These are phyloP conservation scores for Forsythia suspensa DNA, from an alignment of 257 asterid genomes.

Conservation along the genomic window DNA sequence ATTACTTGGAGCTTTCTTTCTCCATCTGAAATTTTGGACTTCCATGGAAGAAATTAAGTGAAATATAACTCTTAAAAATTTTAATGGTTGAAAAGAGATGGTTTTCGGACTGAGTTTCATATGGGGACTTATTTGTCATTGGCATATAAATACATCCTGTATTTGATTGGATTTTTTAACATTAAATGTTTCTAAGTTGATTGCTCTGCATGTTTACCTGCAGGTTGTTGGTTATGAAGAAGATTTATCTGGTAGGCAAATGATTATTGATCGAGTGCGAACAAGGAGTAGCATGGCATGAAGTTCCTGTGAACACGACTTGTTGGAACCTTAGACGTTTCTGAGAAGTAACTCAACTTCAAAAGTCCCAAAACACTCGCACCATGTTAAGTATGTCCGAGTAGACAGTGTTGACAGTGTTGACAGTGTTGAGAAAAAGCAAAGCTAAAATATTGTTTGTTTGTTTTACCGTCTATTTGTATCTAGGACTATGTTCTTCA, in stretches of 20 bases:
- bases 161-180: background rate
- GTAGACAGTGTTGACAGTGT: background rate
- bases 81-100: constrained; percentile 3
- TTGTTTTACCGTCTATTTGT: background rate
- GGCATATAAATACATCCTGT: background rate
- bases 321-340: background rate
- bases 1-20: constrained; percentile 14
- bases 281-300: constrained; percentile 63
- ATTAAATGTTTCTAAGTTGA: background rate
- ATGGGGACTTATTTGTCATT: background rate
- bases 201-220: constrained; percentile 16
- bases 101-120: background rate
- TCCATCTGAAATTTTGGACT: constrained; percentile 10
- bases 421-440: background rate
- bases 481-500: background rate
- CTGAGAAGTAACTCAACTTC: background rate
- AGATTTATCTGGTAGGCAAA: constrained; percentile 92
- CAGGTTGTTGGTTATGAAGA: constrained; percentile 96
- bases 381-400: background rate
- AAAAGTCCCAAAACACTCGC: too few species aligned
- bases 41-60: background rate
- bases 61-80: background rate
- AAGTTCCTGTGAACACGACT: constrained; percentile 2
- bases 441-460: background rate
- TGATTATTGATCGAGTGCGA: constrained; percentile 89